A percentile compares a stretch with the other conserved stretches of the same genome.
Conservation (phyloP, 352 stramenopile species). For the Globisporangium abappressorium region DNA sequence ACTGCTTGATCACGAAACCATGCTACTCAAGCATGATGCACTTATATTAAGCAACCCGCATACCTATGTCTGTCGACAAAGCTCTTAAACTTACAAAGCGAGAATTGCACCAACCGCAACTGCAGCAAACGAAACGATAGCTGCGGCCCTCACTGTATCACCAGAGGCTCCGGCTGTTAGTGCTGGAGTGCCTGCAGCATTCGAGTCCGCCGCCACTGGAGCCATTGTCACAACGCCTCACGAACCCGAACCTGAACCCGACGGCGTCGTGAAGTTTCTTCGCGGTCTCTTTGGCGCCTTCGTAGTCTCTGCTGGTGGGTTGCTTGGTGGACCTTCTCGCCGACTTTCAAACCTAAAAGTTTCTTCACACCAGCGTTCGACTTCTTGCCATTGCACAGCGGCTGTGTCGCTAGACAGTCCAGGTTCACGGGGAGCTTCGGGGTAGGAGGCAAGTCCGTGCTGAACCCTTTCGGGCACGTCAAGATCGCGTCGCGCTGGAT, state of each 20-base stretch:
- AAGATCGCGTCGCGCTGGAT: background rate
- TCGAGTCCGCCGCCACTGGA: background rate
- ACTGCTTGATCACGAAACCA: background rate
- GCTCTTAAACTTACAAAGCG: background rate
- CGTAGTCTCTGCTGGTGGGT: background rate
- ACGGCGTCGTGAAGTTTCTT: background rate
- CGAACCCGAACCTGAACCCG: background rate
- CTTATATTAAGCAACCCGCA: background rate
- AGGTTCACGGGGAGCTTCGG: conserved; percentile 33
- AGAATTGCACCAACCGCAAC: background rate
- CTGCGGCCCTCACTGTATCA: no score
- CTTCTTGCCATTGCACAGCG: conserved; percentile 48
- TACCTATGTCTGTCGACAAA: background rate
- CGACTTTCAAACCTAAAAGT: background rate
- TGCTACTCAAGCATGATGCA: background rate
- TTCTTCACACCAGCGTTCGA: conserved; percentile 54
- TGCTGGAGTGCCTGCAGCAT: background rate
- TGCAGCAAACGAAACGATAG: background rate
- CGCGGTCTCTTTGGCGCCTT: background rate
- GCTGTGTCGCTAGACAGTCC: conserved; percentile 43
- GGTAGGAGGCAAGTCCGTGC: background rate
- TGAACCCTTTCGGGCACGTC: background rate
- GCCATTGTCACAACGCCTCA: background rate
- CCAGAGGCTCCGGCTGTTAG: background rate
- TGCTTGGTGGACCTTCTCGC: background rate